Conservation (phyloP, 306 rosid genomes). For the Rubus idaeus region DNA sequence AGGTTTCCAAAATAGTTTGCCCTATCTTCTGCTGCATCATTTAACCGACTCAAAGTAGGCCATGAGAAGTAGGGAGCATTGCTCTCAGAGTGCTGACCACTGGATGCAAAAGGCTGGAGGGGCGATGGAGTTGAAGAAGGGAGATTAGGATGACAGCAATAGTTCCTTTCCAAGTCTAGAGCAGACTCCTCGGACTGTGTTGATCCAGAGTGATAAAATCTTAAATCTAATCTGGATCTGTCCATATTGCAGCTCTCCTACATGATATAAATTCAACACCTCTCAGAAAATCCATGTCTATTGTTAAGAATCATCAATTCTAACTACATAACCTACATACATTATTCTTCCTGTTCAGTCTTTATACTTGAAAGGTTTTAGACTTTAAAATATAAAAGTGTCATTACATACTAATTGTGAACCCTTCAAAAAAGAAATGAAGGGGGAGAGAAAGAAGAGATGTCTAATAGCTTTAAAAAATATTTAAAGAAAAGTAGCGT, state of each 20-base stretch:
- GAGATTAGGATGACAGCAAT: slow-evolving; percentile 51
- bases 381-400: neutral
- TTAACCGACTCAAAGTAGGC: slow-evolving; percentile 89
- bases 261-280: slow-evolving; percentile 27
- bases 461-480: neutral
- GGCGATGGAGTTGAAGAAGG: slow-evolving; percentile 73
- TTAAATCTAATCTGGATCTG: slow-evolving; percentile 54
- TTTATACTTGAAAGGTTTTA: neutral
- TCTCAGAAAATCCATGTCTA: slow-evolving; percentile 15
- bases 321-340: neutral
- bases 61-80: slow-evolving; percentile 95
- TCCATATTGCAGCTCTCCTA: slow-evolving; percentile 82
- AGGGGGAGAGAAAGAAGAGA: neutral
- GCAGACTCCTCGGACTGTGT: slow-evolving; percentile 86
- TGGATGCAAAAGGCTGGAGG: slow-evolving; percentile 72
- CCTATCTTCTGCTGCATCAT: slow-evolving; percentile 88
- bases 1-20: slow-evolving; percentile 89
- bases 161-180: slow-evolving; percentile 76
- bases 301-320: slow-evolving; percentile 19
- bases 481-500: neutral
- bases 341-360: slow-evolving; percentile 28
- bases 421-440: neutral
- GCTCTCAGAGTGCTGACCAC: slow-evolving; percentile 86
- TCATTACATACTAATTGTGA: neutral
- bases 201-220: slow-evolving; percentile 73